Evolutionary conservation across 805 yeast genomes (phyloP), one percentile per base, ranked within the genome.

Genomic region (Cyberlindnera galapagoensis): DNA sequence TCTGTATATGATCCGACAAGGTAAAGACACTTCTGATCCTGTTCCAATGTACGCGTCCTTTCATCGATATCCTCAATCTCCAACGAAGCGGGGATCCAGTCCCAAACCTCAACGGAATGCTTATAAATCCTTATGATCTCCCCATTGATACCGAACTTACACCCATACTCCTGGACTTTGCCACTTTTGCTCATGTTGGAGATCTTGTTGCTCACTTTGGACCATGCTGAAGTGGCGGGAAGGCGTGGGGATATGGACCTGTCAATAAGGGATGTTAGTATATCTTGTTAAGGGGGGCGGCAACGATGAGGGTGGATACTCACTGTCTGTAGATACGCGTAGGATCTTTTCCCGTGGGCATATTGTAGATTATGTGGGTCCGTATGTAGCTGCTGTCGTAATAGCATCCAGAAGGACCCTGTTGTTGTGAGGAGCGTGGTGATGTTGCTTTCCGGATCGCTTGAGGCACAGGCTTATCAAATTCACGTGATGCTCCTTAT

Each of bases 71-170:
- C n/a, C 20, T 30, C 27, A 12, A 47, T 14, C 19, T 47, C 39
- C 25, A 44, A 16, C 3, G 42, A 36, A 7, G 51, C 42, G 3
- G 59, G 60, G 2, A 36, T 18, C 69, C 69, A 62, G 34, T 62
- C 67, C 66, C 67, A 65, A 7, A 63, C 51, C 30, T 62, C 61
- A 11, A 65, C 44, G 2, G 44, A 24, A 32, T 51, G 44, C 4
- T 43, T 43, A 28, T 43, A 53, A 0, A 49, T 56, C 2, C 57
- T 22, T 14, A 62, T 42, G 1, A 65, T 33, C 34, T 65, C 69
- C 2, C 69, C 68, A 33, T 56, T 49, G 7, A 34, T n/a, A 0
- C 69, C 69, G 34, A 60, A 54, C 31, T 56, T 63, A 15, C n/a
- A n/a, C n/a, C n/a, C n/a, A n/a, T n/a, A n/a, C n/a, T n/a, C n/a